These are phyloP conservation scores for Cyclotella baltica DNA, from an alignment of 108 stramenopile genomes.

Conservation along the genomic window DNA sequence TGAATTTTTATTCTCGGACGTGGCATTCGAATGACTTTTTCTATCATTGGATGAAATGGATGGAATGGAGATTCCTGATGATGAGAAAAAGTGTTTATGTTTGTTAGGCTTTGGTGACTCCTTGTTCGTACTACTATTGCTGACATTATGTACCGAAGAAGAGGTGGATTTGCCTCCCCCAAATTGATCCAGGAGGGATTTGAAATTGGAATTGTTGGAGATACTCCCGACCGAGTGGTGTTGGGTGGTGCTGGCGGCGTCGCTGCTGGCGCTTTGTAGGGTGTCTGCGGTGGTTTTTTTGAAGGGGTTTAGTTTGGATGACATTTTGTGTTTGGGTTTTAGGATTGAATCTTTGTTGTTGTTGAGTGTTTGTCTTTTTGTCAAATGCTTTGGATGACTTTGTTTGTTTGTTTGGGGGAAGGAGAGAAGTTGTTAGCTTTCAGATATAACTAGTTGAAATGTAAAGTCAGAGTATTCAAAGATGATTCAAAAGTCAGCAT, in stretches of 20 bases:
- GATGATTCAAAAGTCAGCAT: no score
- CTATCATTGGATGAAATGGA: neutral
- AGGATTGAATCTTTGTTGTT: no score
- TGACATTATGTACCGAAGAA: neutral
- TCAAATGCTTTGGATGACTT: no score
- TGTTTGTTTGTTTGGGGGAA: no score
- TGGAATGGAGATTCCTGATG: neutral
- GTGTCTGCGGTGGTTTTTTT: neutral
- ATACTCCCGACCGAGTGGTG: neutral
- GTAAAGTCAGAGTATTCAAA: no score
- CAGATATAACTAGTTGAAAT: no score
- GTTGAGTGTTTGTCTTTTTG: no score
- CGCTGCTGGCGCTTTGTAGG: neutral
- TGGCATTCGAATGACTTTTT: neutral
- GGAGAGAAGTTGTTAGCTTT: no score
- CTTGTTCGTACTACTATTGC: neutral
- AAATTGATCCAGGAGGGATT: neutral
- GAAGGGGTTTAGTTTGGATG: neutral
- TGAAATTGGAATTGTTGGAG: constrained; percentile 3
- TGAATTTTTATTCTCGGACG: neutral
- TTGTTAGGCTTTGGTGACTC: neutral
- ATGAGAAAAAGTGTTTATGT: neutral
- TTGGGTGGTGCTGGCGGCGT: neutral
- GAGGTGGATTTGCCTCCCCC: neutral
- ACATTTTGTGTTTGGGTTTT: no score